Evolutionary conservation across 202 grass and related monocot species (phyloP), one percentile per base, ranked within the genome.

Genomic region (Setaria italica): DNA sequence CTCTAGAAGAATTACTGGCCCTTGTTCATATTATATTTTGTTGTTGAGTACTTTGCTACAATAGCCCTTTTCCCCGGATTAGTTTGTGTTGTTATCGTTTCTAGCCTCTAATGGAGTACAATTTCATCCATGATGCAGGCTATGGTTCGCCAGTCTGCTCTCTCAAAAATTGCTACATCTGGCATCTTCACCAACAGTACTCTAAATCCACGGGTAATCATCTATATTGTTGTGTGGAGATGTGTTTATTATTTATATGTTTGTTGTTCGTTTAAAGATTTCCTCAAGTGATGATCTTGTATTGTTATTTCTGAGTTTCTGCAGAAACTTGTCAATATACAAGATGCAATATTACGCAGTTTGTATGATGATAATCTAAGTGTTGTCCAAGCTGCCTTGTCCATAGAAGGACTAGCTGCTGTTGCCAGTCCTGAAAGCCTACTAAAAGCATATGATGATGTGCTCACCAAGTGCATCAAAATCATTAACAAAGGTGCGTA

Each of bases 381-480:
- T 86, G 95, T 98, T 90, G 95, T 98, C 68, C 81, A 92, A 87
- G 89, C 95, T 70, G 88, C 93, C 69, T 98, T 98, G 85, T 98
- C 91, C 46, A 94, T 98, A 85, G 89, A 98, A 79, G 91, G 93
- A 85, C 85, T 98, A 69, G 70, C 81, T 86, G 81, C 87, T 82
- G 74, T 91, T 46, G 68, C 85, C 16, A 89, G 39, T 85, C 79
- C 81, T 55, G 51, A 43, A 84, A 70, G 70, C 76, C 95, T 98
- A 86, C 62, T 98, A 30, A 89, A 95, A 92, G 84, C 85, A n/a
- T 95, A 92, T 81, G 41, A 74, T 63, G 66, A 89, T 57, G 56
- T 95, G 50, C 91, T 98, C 67, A 87, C 76, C 55, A 98, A 81
- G 74, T 98, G 96, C 84, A 83, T 83, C 34, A 87, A 86, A 87